Evolutionary conservation across 2,329 filamentous ascomycete genomes (phyloP).

Genomic region (Macrophomina phaseolina): DNA sequence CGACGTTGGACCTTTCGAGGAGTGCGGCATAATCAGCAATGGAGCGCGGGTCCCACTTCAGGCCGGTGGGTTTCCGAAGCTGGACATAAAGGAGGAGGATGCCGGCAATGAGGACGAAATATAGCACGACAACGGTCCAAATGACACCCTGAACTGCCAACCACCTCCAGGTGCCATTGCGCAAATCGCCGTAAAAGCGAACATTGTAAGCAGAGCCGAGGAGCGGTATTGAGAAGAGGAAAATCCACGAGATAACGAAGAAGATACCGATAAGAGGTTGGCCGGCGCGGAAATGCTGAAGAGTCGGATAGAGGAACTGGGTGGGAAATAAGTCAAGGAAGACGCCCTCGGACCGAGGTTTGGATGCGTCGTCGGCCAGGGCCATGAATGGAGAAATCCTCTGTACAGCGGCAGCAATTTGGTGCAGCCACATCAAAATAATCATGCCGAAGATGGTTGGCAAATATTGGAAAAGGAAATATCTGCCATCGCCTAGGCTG

Average conservation of each 20-base stretch:
- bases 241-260: conserved; percentile 75
- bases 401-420: conserved; percentile 74
- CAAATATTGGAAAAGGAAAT: conserved; percentile 86
- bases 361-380: conserved; percentile 70
- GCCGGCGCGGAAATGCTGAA: conserved; percentile 71
- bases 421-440: conserved; percentile 78
- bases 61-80: conserved; percentile 70
- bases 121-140: conserved; percentile 78
- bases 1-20: conserved; percentile 78
- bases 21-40: conserved; percentile 81
- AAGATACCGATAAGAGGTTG: conserved; percentile 71
- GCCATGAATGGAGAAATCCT: conserved; percentile 78
- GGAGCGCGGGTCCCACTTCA: conserved; percentile 84
- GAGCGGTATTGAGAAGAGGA: conserved; percentile 80
- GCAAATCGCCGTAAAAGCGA: conserved; percentile 64
- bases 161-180: conserved; percentile 74
- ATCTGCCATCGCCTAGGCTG: conserved; percentile 72
- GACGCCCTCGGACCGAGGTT: conserved; percentile 65
- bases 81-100: conserved; percentile 62
- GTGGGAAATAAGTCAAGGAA: conserved; percentile 66
- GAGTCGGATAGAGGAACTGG: conserved; percentile 71
- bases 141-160: conserved; percentile 76
- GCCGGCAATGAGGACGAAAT: conserved; percentile 68
- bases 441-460: conserved; percentile 77
- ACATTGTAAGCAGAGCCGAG: conserved; percentile 77